Percentiles rank a stretch among this genome's conserved stretches.
These are phyloP conservation scores for Gossypium schwendimanii DNA, from an alignment of 441 rosid species.

Conservation along the genomic window DNA sequence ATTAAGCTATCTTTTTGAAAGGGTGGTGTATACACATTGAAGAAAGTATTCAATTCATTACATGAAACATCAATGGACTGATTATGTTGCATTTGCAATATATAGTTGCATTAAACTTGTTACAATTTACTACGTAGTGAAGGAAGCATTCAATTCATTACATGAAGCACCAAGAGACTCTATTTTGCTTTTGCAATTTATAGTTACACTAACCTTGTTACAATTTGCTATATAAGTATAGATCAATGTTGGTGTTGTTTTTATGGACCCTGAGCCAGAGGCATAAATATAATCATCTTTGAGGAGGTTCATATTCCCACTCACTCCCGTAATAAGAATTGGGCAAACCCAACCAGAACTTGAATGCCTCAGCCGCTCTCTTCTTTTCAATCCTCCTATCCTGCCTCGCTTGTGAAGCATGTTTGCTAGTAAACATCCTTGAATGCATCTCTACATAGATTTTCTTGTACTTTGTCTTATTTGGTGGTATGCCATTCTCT, in stretches of 20 bases:
- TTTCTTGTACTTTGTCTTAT: slow-evolving; percentile 78
- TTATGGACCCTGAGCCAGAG: background rate
- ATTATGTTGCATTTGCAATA: background rate
- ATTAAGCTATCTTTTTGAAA: no score
- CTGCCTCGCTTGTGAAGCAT: slow-evolving; percentile 81
- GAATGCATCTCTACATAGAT: slow-evolving; percentile 94
- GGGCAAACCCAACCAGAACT: slow-evolving; percentile 93
- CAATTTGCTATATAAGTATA: slow-evolving; percentile 16
- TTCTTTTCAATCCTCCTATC: slow-evolving; percentile 72
- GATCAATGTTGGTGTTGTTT: slow-evolving; percentile 1
- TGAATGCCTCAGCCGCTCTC: slow-evolving; percentile 95
- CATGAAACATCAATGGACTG: background rate
- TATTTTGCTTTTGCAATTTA: background rate
- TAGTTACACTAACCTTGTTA: slow-evolving; percentile 8
- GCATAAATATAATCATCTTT: slow-evolving; percentile 12
- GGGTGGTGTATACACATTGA: background rate
- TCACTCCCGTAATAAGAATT: slow-evolving; percentile 63
- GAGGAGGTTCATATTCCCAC: slow-evolving; percentile 40
- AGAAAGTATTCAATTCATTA: background rate
- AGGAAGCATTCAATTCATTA: background rate
- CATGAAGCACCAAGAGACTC: background rate
- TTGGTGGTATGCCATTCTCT: slow-evolving; percentile 75
- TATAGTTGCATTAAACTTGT: slow-evolving; percentile 1
- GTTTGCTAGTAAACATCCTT: slow-evolving; percentile 89
- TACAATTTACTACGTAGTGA: slow-evolving; percentile 6